phyloP scores from a whole-genome alignment of 805 yeast species.

The Metschnikowia lunata region DNA sequence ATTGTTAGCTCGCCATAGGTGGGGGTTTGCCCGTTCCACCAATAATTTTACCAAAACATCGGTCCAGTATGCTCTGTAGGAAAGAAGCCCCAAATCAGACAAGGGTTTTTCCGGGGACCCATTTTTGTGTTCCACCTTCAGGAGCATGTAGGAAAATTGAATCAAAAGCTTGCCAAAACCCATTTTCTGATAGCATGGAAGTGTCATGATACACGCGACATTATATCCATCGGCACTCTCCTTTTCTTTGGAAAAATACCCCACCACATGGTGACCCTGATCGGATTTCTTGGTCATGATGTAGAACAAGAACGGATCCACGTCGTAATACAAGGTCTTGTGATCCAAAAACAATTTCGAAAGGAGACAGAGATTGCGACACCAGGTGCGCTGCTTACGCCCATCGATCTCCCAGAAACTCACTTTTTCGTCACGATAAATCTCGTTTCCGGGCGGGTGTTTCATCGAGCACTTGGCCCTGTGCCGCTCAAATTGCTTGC shows the following conservation, averaged over 20 bases:
- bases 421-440: slow-evolving; percentile 86
- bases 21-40: slow-evolving; percentile 50
- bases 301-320: slow-evolving; percentile 93
- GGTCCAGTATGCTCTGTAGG: slow-evolving; percentile 96
- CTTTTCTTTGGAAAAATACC: slow-evolving; percentile 94
- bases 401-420: slow-evolving; percentile 98
- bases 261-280: slow-evolving; percentile 92
- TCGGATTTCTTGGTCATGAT: slow-evolving; percentile 91
- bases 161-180: slow-evolving; percentile 92
- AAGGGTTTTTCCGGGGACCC: slow-evolving; percentile 98
- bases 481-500: slow-evolving; percentile 89
- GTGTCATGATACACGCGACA: slow-evolving; percentile 92
- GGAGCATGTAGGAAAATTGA: slow-evolving; percentile 88
- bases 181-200: slow-evolving; percentile 94
- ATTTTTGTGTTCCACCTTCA: slow-evolving; percentile 80
- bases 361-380: slow-evolving; percentile 88
- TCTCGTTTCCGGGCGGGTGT: slow-evolving; percentile 98
- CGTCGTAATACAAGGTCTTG: slow-evolving; percentile 94
- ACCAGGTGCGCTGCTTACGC: slow-evolving; percentile 93
- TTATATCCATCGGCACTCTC: slow-evolving; percentile 94
- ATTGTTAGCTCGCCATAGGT: slow-evolving; percentile 35
- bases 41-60: slow-evolving; percentile 76
- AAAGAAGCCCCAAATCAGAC: slow-evolving; percentile 87
- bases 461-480: slow-evolving; percentile 80
- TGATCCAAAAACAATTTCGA: slow-evolving; percentile 90